A percentile compares a stretch with the other conserved stretches of the same genome.
Evolutionary conservation across 2,329 filamentous ascomycete species (phyloP).

Genomic region (Colletotrichum sp.): DNA sequence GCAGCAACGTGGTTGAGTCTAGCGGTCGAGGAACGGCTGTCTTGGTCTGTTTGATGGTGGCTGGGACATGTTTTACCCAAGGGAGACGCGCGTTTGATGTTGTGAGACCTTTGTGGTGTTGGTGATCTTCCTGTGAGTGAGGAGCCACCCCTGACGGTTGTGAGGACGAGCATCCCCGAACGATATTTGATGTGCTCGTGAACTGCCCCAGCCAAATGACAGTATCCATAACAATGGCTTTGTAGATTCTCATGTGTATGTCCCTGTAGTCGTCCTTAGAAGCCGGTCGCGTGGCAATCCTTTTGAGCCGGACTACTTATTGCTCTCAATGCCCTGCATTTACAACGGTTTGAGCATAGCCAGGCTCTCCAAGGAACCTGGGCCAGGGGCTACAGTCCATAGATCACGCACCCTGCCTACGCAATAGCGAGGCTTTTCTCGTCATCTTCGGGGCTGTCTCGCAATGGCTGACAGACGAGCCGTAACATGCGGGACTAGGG

Average conservation of each 20-base stretch:
- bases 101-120: not conserved
- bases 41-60: not conserved
- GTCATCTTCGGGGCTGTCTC: not conserved
- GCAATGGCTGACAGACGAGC: not conserved
- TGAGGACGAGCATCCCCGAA: not conserved
- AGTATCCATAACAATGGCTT: not conserved
- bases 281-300: not conserved
- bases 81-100: not conserved
- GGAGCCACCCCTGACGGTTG: not conserved
- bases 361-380: not conserved
- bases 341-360: not conserved
- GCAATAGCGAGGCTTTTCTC: not conserved
- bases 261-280: not conserved
- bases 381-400: not conserved
- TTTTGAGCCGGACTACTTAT: not conserved
- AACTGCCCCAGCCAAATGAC: not conserved
- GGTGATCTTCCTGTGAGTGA: not conserved
- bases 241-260: not conserved
- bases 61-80: not conserved
- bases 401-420: not conserved
- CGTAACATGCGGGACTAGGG: not conserved
- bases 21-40: not conserved
- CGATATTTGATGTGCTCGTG: not conserved
- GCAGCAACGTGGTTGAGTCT: conserved; percentile 13
- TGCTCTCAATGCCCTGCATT: not conserved